Percentiles rank a stretch among this genome's conserved stretches.
Evolutionary conservation across 129 eudicot genomes (phyloP).

Genomic region (Tanacetum coccineum): DNA sequence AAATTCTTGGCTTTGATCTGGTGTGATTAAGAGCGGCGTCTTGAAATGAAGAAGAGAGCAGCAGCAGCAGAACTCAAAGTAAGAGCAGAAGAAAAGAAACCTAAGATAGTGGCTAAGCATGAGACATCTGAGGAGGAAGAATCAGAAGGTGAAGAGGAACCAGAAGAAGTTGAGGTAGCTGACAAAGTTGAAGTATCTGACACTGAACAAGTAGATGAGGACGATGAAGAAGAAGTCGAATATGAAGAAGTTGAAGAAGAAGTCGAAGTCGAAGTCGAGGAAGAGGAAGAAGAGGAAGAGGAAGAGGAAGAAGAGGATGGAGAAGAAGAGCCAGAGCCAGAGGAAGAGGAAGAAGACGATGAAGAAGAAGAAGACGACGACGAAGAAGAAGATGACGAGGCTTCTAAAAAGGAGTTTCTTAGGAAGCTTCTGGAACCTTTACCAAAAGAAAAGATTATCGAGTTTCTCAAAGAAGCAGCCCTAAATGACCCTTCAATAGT

Average conservation of each 20-base stretch:
- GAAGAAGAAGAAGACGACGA: slow-evolving; percentile 17
- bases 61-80: slow-evolving; percentile 22
- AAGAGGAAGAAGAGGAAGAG: slow-evolving; percentile 8
- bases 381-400: slow-evolving; percentile 39
- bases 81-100: slow-evolving; percentile 35
- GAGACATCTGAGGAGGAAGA: slow-evolving; percentile 36
- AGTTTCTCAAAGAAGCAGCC: slow-evolving; percentile 55
- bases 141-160: slow-evolving; percentile 15
- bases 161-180: too few species aligned
- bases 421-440: slow-evolving; percentile 68
- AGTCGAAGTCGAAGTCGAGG: slow-evolving; percentile 22
- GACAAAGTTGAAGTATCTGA: too few species aligned
- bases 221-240: slow-evolving; percentile 26
- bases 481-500: slow-evolving; percentile 36
- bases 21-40: slow-evolving; percentile 13
- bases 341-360: slow-evolving; percentile 29
- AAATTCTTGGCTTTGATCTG: slow-evolving; percentile 10
- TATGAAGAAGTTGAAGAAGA: slow-evolving; percentile 22
- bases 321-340: slow-evolving; percentile 30
- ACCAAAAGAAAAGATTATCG: slow-evolving; percentile 57
- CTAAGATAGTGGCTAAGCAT: slow-evolving; percentile 29
- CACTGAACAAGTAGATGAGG: slow-evolving; percentile 15
- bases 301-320: slow-evolving; percentile 24
- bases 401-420: slow-evolving; percentile 46
- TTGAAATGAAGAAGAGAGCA: slow-evolving; percentile 41